These are phyloP conservation scores for Mortierella sp. DNA, from an alignment of 371 early-diverging fungal species.

Conservation along the genomic window DNA sequence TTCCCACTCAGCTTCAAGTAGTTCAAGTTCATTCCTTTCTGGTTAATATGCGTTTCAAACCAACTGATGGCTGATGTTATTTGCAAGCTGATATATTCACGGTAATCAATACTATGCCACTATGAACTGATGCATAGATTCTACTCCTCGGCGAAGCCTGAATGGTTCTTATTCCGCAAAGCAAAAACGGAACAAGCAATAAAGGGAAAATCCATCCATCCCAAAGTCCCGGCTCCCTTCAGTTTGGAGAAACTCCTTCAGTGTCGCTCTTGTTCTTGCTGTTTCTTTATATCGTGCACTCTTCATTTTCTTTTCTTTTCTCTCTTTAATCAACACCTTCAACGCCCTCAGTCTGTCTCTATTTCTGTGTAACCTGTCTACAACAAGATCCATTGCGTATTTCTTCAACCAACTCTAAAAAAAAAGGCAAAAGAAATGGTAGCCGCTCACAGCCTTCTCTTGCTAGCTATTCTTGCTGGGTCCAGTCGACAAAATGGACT, in stretches of 20 bases:
- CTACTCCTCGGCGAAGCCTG: not conserved
- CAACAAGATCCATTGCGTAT: too few species aligned
- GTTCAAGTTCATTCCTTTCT: not conserved
- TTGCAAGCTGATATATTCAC: not conserved
- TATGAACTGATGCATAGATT: not conserved
- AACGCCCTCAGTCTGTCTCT: not conserved
- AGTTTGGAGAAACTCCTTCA: not conserved
- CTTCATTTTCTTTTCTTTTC: not conserved
- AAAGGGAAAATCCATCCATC: not conserved
- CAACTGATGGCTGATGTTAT: not conserved
- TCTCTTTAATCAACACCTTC: not conserved
- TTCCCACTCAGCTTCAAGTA: not conserved
- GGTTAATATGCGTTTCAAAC: constrained; percentile 8
- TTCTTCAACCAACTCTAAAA: too few species aligned
- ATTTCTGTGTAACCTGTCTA: too few species aligned
- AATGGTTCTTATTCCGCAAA: not conserved
- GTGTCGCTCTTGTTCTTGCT: not conserved
- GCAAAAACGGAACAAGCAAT: not conserved
- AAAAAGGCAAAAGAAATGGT: constrained; percentile 5
- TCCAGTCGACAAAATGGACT: not conserved
- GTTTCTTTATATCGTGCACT: not conserved
- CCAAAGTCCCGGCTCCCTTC: not conserved
- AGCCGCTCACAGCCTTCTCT: constrained; percentile 3
- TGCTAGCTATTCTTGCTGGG: constrained; percentile 16
- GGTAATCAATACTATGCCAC: not conserved